Evolutionary conservation across 352 stramenopile genomes (phyloP).

Genomic region (Elongisporangium undulatum): DNA sequence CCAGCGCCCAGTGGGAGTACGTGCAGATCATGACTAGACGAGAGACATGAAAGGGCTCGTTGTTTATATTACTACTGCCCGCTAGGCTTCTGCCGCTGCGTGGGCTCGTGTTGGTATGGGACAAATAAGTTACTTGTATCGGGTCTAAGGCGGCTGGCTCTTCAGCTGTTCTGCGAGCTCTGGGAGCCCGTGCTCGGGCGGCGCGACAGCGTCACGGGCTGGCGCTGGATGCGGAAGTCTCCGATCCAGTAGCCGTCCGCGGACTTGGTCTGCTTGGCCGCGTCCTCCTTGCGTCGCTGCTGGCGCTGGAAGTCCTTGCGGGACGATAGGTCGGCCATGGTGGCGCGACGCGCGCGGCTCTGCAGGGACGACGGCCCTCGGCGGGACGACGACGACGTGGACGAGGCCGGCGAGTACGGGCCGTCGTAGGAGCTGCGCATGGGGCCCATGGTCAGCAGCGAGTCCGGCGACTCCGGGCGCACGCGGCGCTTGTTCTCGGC

Average conservation of each 20-base stretch:
- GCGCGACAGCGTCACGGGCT: slow-evolving; percentile 15
- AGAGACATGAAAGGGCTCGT: not conserved
- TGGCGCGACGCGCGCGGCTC: slow-evolving; percentile 20
- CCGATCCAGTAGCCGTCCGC: slow-evolving; percentile 80
- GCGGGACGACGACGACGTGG: slow-evolving; percentile 13
- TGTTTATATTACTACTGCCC: not conserved
- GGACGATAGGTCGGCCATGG: slow-evolving; percentile 19
- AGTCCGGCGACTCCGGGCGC: not conserved
- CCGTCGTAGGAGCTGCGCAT: slow-evolving; percentile 7
- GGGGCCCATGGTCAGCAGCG: not conserved
- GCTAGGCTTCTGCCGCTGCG: not conserved
- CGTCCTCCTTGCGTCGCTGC: slow-evolving; percentile 29
- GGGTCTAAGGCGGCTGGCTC: not conserved
- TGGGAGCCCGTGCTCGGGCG: slow-evolving; percentile 16
- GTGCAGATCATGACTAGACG: slow-evolving; percentile 20
- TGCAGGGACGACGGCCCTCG: slow-evolving; percentile 1
- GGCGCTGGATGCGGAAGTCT: slow-evolving; percentile 53
- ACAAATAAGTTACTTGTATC: slow-evolving; percentile 28
- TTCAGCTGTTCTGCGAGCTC: slow-evolving; percentile 7
- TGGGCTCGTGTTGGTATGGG: slow-evolving; percentile 13
- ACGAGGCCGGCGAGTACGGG: not conserved
- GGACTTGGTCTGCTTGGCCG: slow-evolving; percentile 18
- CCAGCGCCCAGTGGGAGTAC: slow-evolving; percentile 33
- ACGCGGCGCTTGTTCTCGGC: slow-evolving; percentile 2
- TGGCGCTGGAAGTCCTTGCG: slow-evolving; percentile 8